Percentiles rank a stretch among this genome's conserved stretches.
Evolutionary conservation across 1,284 basidiomycete genomes (phyloP).

Genomic region (Hypsizygus ulmarius): DNA sequence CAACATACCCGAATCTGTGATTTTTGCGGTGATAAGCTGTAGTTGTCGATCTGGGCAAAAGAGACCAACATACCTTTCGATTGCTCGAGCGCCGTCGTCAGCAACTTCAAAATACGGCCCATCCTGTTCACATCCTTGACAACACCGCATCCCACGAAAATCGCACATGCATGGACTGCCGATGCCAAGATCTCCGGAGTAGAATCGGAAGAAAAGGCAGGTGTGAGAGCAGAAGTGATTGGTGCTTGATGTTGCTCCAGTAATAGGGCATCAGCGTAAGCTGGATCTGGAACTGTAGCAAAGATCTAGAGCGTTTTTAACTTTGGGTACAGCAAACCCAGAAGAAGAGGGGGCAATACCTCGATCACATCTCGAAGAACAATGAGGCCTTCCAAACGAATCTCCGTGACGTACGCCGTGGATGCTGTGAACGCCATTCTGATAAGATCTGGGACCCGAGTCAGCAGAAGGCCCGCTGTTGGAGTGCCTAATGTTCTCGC

Average conservation of each 20-base stretch:
- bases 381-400: constrained; percentile 88
- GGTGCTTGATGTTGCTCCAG: constrained; percentile 99
- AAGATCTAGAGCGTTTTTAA: constrained; percentile 59
- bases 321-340: not conserved
- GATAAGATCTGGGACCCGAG: constrained; percentile 89
- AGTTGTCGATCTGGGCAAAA: not conserved
- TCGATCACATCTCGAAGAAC: constrained; percentile 93
- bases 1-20: constrained; percentile 75
- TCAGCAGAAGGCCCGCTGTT: constrained; percentile 62
- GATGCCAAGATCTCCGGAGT: constrained; percentile 94
- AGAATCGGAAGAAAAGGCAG: constrained; percentile 92
- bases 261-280: constrained; percentile 86
- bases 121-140: constrained; percentile 88
- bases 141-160: constrained; percentile 95
- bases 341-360: constrained; percentile 40
- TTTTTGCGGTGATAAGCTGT: not conserved
- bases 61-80: constrained; percentile 65
- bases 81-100: constrained; percentile 88
- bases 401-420: constrained; percentile 93
- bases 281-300: constrained; percentile 84
- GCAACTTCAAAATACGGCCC: constrained; percentile 91
- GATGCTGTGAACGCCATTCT: constrained; percentile 98
- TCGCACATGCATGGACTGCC: constrained; percentile 91
- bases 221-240: constrained; percentile 96
- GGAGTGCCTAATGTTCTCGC: constrained; percentile 51